These are phyloP conservation scores for Monosporascus sp. DNA, from an alignment of 2,329 filamentous ascomycete genomes.

Conservation along the genomic window DNA sequence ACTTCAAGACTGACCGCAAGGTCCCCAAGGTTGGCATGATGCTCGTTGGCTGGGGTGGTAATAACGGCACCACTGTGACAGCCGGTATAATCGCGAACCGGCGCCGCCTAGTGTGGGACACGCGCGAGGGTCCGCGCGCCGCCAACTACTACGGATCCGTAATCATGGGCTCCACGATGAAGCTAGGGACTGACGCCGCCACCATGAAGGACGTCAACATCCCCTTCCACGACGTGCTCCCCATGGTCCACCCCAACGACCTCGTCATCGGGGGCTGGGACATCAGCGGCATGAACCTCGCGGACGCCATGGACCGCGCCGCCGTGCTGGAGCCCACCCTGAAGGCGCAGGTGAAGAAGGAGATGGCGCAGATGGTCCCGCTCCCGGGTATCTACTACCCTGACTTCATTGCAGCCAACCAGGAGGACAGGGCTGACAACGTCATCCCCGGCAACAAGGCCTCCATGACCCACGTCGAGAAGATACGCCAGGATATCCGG, in stretches of 20 bases:
- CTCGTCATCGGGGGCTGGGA: slow-evolving; percentile 96
- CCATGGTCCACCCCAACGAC: slow-evolving; percentile 97
- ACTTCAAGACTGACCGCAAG: slow-evolving; percentile 96
- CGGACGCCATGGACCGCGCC: slow-evolving; percentile 91
- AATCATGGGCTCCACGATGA: slow-evolving; percentile 95
- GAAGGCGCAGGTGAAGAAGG: slow-evolving; percentile 84
- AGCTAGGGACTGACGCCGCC: slow-evolving; percentile 82
- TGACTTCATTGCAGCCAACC: slow-evolving; percentile 98
- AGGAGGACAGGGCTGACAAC: slow-evolving; percentile 94
- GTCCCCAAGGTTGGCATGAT: slow-evolving; percentile 93
- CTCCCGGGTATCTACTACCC: slow-evolving; percentile 97
- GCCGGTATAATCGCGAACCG: slow-evolving; percentile 96
- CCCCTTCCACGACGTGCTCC: slow-evolving; percentile 87
- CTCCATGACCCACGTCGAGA: slow-evolving; percentile 80
- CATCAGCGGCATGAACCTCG: slow-evolving; percentile 85
- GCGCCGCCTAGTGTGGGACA: slow-evolving; percentile 82
- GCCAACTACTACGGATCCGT: slow-evolving; percentile 99
- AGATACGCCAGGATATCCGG: slow-evolving; percentile 89
- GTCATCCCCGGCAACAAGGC: slow-evolving; percentile 78
- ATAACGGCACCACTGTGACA: slow-evolving; percentile 96
- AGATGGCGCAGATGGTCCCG: slow-evolving; percentile 84
- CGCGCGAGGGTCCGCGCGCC: slow-evolving; percentile 75
- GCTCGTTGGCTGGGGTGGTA: slow-evolving; percentile 96
- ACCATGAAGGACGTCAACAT: slow-evolving; percentile 90
- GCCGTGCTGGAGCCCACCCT: slow-evolving; percentile 92